A percentile compares a stretch with the other conserved stretches of the same genome.
These are phyloP conservation scores for Gamarada debralockiae DNA, from an alignment of 495 filamentous ascomycete species.

Conservation along the genomic window DNA sequence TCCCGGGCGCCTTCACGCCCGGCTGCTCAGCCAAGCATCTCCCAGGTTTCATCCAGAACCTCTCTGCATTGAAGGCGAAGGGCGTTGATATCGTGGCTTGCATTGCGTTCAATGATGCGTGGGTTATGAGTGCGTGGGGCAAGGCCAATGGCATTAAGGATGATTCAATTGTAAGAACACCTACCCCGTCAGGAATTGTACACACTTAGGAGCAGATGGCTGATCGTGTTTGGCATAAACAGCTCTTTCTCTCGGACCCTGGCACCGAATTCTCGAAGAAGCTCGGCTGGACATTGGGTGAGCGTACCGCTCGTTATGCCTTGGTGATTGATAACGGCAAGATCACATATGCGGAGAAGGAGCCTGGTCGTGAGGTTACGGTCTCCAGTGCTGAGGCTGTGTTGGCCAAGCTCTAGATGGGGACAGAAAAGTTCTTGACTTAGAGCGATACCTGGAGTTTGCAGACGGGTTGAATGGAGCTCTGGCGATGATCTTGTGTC, in stretches of 20 bases:
- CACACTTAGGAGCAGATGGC: background rate
- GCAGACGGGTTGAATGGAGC: background rate
- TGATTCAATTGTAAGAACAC: slow-evolving; percentile 70
- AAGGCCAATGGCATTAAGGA: slow-evolving; percentile 85
- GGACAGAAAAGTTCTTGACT: background rate
- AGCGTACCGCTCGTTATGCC: slow-evolving; percentile 77
- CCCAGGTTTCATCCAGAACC: slow-evolving; percentile 76
- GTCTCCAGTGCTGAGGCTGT: slow-evolving; percentile 74
- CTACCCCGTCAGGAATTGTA: background rate
- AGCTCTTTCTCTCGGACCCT: slow-evolving; percentile 86
- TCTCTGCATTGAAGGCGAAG: slow-evolving; percentile 69
- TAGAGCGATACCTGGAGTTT: slow-evolving; percentile 3
- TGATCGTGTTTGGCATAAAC: background rate
- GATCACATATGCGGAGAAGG: slow-evolving; percentile 81
- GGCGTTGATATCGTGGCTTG: slow-evolving; percentile 83
- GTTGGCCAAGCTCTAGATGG: slow-evolving; percentile 56
- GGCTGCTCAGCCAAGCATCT: slow-evolving; percentile 86
- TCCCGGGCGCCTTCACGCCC: slow-evolving; percentile 94
- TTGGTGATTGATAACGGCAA: slow-evolving; percentile 88
- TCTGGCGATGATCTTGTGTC: background rate
- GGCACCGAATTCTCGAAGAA: slow-evolving; percentile 73
- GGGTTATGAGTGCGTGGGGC: slow-evolving; percentile 92
- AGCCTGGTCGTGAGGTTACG: slow-evolving; percentile 63
- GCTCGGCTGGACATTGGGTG: slow-evolving; percentile 76
- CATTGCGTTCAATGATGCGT: slow-evolving; percentile 87